phyloP scores from a whole-genome alignment of 108 stramenopile species.

The Parietichytrium sp. region DNA sequence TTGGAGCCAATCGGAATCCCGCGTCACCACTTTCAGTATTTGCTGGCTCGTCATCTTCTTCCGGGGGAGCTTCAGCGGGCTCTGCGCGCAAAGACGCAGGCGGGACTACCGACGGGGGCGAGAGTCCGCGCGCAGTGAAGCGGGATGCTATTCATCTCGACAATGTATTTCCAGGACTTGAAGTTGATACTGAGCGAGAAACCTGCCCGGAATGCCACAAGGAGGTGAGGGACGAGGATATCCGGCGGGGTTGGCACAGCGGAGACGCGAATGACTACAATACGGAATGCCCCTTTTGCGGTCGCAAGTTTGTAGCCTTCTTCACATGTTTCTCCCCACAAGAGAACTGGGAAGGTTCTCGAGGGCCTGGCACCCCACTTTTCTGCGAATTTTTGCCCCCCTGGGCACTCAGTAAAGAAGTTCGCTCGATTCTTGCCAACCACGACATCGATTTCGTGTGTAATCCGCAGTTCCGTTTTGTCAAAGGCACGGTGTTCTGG shows the following conservation, averaged over 20 bases:
- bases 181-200: conserved; percentile 26
- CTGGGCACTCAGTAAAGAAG: conserved; percentile 21
- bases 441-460: not conserved
- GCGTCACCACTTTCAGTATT: no score
- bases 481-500: conserved; percentile 26
- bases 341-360: conserved; percentile 5
- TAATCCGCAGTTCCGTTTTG: not conserved
- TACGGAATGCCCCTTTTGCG: conserved; percentile 12
- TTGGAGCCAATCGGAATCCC: no score
- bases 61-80: not conserved
- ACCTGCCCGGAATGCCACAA: conserved; percentile 24
- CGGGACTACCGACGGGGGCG: not conserved
- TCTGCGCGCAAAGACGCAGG: not conserved
- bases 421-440: not conserved
- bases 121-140: not conserved
- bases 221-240: not conserved
- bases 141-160: not conserved
- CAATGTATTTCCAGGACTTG: not conserved
- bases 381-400: conserved; percentile 31
- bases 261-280: conserved; percentile 40
- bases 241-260: not conserved
- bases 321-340: conserved; percentile 13
- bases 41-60: no score
- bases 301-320: conserved; percentile 36
- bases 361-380: conserved; percentile 1